Percentiles rank a stretch among this genome's conserved stretches.
phyloP scores from a whole-genome alignment of 208 protist genomes.

The Trypanosoma scelopori region DNA sequence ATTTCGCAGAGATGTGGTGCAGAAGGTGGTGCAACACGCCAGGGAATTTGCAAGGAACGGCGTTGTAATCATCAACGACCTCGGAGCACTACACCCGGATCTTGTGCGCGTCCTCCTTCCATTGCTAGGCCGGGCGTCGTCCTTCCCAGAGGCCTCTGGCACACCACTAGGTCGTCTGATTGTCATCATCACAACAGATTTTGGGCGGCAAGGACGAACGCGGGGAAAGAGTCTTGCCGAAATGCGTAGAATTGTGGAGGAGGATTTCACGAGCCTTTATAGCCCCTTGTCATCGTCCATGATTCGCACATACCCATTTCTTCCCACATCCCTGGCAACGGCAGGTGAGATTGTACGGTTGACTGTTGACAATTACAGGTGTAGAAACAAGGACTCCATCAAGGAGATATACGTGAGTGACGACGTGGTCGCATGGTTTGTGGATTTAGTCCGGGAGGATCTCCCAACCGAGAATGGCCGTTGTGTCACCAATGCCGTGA shows the following conservation, averaged over 20 bases:
- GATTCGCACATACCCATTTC: conserved; percentile 64
- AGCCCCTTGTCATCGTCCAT: conserved; percentile 41
- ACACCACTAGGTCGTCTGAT: conserved; percentile 35
- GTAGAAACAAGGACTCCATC: conserved; percentile 17
- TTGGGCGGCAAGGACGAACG: conserved; percentile 65
- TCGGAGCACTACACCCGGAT: conserved; percentile 44
- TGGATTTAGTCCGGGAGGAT: conserved; percentile 28
- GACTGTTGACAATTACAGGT: conserved; percentile 39
- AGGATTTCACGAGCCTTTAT: conserved; percentile 62
- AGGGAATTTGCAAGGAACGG: conserved; percentile 43
- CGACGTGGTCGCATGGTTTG: conserved; percentile 24
- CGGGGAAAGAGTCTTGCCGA: conserved; percentile 60
- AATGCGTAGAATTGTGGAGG: conserved; percentile 57
- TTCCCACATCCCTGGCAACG: conserved; percentile 51
- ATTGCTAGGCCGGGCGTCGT: conserved; percentile 42
- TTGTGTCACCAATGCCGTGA: conserved; percentile 25
- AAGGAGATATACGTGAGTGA: conserved; percentile 12
- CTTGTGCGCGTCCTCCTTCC: conserved; percentile 58
- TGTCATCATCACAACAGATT: conserved; percentile 80
- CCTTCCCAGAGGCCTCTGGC: conserved; percentile 45
- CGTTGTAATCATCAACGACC: conserved; percentile 73
- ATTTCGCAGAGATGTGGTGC: conserved; percentile 56
- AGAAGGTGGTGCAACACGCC: conserved; percentile 40
- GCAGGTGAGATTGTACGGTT: conserved; percentile 50
- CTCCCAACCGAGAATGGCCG: conserved; percentile 31